Conservation (phyloP, 352 stramenopile genomes). For the Phytopythium kandeliae region DNA sequence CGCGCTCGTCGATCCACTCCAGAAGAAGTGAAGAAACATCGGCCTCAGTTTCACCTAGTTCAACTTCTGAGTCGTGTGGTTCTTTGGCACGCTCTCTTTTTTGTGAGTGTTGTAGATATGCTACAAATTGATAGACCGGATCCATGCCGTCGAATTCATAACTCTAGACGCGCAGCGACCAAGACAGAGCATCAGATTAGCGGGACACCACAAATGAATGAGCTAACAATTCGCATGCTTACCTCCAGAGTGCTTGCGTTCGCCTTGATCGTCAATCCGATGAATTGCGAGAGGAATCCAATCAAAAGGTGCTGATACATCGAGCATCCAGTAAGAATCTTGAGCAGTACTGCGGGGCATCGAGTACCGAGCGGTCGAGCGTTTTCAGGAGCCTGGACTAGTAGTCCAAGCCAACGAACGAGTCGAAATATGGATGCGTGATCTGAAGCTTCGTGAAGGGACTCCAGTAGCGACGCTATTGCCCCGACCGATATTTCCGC, state of each 20-base stretch:
- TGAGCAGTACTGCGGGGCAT: constrained; percentile 20
- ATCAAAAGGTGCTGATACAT: constrained; percentile 21
- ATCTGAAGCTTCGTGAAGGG: constrained; percentile 5
- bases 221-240: not conserved
- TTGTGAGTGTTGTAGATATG: not conserved
- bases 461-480: constrained; percentile 31
- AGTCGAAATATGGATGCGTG: constrained; percentile 31
- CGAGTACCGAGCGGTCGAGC: constrained; percentile 33
- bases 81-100: not conserved
- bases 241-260: constrained; percentile 39
- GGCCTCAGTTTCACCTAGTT: not conserved
- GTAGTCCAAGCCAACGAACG: constrained; percentile 41
- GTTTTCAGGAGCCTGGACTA: constrained; percentile 35
- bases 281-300: constrained; percentile 39
- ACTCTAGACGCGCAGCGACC: not conserved
- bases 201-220: not conserved
- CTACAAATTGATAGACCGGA: not conserved
- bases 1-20: constrained; percentile 46
- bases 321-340: constrained; percentile 18
- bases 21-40: constrained; percentile 11
- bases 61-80: not conserved
- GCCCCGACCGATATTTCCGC: constrained; percentile 27
- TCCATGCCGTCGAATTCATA: not conserved
- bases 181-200: not conserved
- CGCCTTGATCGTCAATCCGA: constrained; percentile 28